Conservation (phyloP, 1,139 yeast genomes). For the Kodamaea sp. region DNA sequence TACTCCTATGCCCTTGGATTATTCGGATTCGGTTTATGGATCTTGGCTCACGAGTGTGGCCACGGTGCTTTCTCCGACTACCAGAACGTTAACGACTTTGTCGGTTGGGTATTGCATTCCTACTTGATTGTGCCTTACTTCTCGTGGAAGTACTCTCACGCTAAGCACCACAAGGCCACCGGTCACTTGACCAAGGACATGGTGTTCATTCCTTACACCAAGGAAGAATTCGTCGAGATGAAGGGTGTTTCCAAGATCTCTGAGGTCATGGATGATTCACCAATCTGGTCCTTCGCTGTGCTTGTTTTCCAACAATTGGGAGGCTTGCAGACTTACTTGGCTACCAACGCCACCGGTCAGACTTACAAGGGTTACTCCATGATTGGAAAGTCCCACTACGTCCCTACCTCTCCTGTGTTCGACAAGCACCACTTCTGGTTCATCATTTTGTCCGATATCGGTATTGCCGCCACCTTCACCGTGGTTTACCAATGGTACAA, state of each 20-base stretch:
- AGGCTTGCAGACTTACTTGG: conserved; percentile 53
- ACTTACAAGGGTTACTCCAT: conserved; percentile 35
- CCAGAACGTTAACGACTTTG: conserved; percentile 54
- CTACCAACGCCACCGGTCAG: conserved; percentile 59
- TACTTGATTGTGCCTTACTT: conserved; percentile 61
- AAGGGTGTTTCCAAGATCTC: conserved; percentile 33
- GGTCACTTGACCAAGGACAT: conserved; percentile 62
- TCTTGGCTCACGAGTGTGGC: conserved; percentile 67
- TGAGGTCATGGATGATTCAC: conserved; percentile 57
- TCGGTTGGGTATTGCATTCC: conserved; percentile 63
- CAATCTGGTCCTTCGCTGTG: conserved; percentile 45
- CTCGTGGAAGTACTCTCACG: conserved; percentile 62
- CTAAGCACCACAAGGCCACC: conserved; percentile 66
- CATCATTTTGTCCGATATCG: conserved; percentile 54
- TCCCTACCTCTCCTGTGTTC: conserved; percentile 54
- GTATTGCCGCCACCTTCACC: conserved; percentile 42
- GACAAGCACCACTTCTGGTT: conserved; percentile 59
- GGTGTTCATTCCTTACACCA: conserved; percentile 60
- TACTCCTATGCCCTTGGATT: conserved; percentile 48
- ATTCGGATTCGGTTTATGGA: conserved; percentile 60
- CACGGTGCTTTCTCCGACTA: conserved; percentile 63
- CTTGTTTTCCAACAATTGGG: conserved; percentile 55
- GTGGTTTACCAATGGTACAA: conserved; percentile 51
- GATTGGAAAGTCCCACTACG: conserved; percentile 47
- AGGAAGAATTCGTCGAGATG: conserved; percentile 35